Conservation (phyloP, 495 filamentous ascomycete genomes). For the Penicillium parvum region DNA sequence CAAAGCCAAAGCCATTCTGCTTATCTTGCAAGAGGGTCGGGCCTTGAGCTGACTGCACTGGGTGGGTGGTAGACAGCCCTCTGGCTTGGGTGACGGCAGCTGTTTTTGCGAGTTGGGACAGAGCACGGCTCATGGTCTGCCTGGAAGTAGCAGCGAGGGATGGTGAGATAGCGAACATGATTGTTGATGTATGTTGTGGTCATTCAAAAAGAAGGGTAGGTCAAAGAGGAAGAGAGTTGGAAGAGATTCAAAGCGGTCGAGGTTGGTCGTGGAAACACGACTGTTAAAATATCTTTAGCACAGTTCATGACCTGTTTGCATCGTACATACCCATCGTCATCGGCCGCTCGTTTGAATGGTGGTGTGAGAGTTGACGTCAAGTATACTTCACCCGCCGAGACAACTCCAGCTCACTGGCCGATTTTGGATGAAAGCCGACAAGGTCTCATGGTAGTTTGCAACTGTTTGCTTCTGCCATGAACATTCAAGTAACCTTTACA, state of each 20-base stretch:
- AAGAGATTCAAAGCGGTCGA: not conserved
- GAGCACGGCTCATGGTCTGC: constrained; percentile 1
- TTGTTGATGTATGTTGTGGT: not conserved
- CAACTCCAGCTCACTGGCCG: not conserved
- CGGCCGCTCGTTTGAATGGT: not conserved
- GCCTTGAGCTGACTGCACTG: constrained; percentile 8
- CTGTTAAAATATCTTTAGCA: not conserved
- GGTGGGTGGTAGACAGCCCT: constrained; percentile 14
- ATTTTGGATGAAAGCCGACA: too few species aligned
- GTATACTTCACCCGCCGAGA: constrained; percentile 15
- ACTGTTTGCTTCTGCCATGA: too few species aligned
- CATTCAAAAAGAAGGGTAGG: not conserved
- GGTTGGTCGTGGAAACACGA: not conserved
- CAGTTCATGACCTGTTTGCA: not conserved
- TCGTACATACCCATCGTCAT: not conserved
- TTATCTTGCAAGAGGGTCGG: constrained; percentile 48
- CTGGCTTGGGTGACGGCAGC: constrained; percentile 6
- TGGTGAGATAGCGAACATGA: not conserved
- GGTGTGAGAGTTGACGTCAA: constrained; percentile 21
- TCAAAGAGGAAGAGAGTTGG: too few species aligned
- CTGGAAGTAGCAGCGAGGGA: not conserved
- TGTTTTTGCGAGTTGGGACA: constrained; percentile 7
- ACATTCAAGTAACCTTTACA: too few species aligned
- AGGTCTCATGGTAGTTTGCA: too few species aligned
- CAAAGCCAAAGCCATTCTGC: constrained; percentile 50